Conservation (phyloP, 129 eudicot species). For the carrot (Daucus carota) region DH1_v3.0 NC_030382.2:29819001-29819500, state of each 20-base stretch:
- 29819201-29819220: not conserved
- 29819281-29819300: not conserved
- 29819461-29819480: slow-evolving; percentile 99
- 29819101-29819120: not conserved
- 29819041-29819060: not conserved
- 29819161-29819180: not conserved
- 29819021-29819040: not conserved
- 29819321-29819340: not conserved
- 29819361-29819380: not conserved
- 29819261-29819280: not conserved
- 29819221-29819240: not conserved
- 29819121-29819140: not conserved
- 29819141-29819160: not conserved
- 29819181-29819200: not conserved
- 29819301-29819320: not conserved
- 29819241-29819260: not conserved
- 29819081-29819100: not conserved
- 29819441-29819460: slow-evolving; percentile 97
- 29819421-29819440: not conserved
- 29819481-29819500: slow-evolving; percentile 87
- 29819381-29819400: not conserved
- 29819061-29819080: not conserved
- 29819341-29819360: not conserved
- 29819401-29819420: not conserved
- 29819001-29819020: not conserved